These are phyloP conservation scores for Yamadazyma atmosphaerica DNA, from an alignment of 1,139 yeast genomes.

Conservation along the genomic window DNA sequence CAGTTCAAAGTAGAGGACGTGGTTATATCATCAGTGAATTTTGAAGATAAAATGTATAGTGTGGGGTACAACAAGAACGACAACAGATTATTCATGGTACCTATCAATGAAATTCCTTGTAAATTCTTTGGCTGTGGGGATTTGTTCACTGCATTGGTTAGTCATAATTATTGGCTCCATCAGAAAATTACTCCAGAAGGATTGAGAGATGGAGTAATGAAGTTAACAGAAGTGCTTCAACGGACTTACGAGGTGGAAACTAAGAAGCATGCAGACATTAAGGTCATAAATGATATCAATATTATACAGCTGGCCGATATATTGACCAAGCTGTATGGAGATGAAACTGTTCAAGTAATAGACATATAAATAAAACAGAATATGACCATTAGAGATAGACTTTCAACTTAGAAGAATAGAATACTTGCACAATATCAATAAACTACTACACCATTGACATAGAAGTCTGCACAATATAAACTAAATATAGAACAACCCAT, in stretches of 20 bases:
- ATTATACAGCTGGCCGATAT: constrained; percentile 12
- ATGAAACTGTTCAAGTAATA: constrained; percentile 1
- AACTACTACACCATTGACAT: no score
- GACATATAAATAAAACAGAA: background rate
- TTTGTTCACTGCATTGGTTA: constrained; percentile 41
- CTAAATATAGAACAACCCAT: no score
- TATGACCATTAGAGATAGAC: no score
- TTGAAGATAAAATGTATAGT: constrained; percentile 32
- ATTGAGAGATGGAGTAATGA: constrained; percentile 28
- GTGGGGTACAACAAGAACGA: constrained; percentile 27
- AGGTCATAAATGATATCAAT: constrained; percentile 32
- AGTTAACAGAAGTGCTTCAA: constrained; percentile 30
- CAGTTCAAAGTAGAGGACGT: constrained; percentile 57
- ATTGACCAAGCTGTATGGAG: constrained; percentile 4
- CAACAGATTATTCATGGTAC: constrained; percentile 23
- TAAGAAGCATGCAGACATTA: constrained; percentile 12
- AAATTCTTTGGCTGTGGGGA: constrained; percentile 50
- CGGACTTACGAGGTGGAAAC: constrained; percentile 22
- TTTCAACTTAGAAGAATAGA: no score
- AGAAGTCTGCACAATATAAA: no score
- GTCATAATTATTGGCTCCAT: constrained; percentile 29
- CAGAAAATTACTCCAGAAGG: constrained; percentile 24
- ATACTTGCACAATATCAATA: no score
- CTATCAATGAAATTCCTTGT: constrained; percentile 34
- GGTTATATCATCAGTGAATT: constrained; percentile 51